Conservation (phyloP, 2,329 filamentous ascomycete species). For the Westerdykella ornata region DNA sequence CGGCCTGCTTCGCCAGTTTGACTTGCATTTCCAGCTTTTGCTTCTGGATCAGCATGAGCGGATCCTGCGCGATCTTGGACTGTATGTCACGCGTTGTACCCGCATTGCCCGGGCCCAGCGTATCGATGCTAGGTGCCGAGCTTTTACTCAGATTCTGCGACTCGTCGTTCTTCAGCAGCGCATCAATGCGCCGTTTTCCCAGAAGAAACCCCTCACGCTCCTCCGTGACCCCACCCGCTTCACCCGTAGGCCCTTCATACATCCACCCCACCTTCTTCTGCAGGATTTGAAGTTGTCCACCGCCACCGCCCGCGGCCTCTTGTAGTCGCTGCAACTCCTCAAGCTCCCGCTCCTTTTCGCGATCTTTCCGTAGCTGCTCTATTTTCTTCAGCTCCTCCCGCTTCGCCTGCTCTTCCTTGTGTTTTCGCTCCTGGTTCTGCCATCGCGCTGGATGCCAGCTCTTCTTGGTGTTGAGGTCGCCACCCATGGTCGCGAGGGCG, state of each 20-base stretch:
- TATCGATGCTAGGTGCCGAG: constrained; percentile 36
- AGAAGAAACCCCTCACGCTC: constrained; percentile 91
- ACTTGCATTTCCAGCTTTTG: constrained; percentile 61
- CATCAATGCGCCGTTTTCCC: constrained; percentile 87
- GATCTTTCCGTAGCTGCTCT: constrained; percentile 83
- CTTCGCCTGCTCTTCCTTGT: constrained; percentile 85
- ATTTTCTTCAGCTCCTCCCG: constrained; percentile 92
- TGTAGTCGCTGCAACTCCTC: constrained; percentile 88
- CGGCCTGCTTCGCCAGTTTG: constrained; percentile 55
- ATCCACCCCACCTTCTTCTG: constrained; percentile 93
- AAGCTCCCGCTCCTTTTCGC: constrained; percentile 86
- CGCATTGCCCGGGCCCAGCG: constrained; percentile 54
- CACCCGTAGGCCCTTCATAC: constrained; percentile 80
- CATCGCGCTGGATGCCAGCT: constrained; percentile 88
- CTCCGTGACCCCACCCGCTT: constrained; percentile 60
- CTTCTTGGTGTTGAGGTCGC: constrained; percentile 88
- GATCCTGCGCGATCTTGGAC: constrained; percentile 82
- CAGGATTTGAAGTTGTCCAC: constrained; percentile 50
- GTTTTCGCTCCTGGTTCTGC: constrained; percentile 85
- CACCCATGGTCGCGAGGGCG: constrained; percentile 63
- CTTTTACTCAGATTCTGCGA: constrained; percentile 69
- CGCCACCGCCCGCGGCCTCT: constrained; percentile 69
- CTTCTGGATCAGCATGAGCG: constrained; percentile 85
- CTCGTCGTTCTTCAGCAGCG: constrained; percentile 66
- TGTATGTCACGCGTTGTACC: constrained; percentile 74